Evolutionary conservation across 805 yeast species (phyloP).

Genomic region (Ogataea chonburiensis): DNA sequence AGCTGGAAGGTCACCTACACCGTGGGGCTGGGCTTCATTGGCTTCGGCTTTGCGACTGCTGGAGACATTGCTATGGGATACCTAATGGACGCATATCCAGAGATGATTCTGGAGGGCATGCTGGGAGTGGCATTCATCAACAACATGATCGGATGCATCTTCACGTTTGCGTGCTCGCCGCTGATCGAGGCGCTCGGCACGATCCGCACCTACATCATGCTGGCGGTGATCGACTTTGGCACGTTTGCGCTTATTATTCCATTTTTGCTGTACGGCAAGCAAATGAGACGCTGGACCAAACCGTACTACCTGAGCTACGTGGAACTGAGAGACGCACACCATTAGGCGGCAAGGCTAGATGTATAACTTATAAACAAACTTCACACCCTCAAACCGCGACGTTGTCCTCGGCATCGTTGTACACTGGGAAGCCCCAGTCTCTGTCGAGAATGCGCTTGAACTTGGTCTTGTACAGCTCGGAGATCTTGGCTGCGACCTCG

Average conservation of each 20-base stretch:
- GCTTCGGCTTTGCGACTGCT: conserved; percentile 68
- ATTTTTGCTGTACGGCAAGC: conserved; percentile 25
- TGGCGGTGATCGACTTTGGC: conserved; percentile 60
- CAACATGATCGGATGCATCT: conserved; percentile 62
- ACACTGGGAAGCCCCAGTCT: conserved; percentile 25
- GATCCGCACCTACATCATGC: conserved; percentile 56
- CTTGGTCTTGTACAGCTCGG: conserved; percentile 12
- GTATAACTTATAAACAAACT: too few species aligned
- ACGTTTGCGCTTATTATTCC: conserved; percentile 54
- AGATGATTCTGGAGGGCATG: conserved; percentile 69
- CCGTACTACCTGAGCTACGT: conserved; percentile 52
- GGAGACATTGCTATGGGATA: conserved; percentile 71
- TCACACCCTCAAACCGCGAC: too few species aligned
- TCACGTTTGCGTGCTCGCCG: conserved; percentile 62
- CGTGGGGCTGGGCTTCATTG: conserved; percentile 61
- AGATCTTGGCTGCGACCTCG: conserved; percentile 32
- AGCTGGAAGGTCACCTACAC: conserved; percentile 52
- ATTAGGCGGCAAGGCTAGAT: conserved; percentile 24
- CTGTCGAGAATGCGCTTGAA: conserved; percentile 17
- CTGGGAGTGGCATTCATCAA: conserved; percentile 66
- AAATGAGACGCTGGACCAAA: conserved; percentile 53
- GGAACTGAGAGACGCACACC: conserved; percentile 46
- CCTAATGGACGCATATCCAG: conserved; percentile 67
- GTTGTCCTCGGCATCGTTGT: conserved; percentile 20
- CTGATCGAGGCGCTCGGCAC: conserved; percentile 60